Conservation (phyloP, 208 protist species). For the Trypanosoma melophagium region DNA sequence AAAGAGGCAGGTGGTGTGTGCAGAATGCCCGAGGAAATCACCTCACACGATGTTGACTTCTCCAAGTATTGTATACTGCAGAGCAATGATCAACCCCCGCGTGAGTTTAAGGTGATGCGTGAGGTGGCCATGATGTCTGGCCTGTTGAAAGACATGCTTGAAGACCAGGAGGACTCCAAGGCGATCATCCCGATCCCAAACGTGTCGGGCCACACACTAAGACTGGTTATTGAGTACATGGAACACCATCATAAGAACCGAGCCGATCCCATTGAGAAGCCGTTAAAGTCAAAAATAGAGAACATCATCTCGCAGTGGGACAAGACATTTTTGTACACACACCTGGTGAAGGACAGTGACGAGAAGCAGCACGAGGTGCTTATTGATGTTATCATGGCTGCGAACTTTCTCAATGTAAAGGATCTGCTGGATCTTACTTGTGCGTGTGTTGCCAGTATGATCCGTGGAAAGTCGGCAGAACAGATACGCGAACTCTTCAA, state of each 20-base stretch:
- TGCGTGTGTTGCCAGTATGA: slow-evolving; percentile 91
- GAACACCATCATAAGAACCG: slow-evolving; percentile 89
- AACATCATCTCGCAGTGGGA: slow-evolving; percentile 88
- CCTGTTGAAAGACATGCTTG: slow-evolving; percentile 90
- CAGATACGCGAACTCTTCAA: slow-evolving; percentile 93
- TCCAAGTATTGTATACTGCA: slow-evolving; percentile 85
- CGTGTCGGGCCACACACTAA: slow-evolving; percentile 85
- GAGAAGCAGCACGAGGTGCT: slow-evolving; percentile 87
- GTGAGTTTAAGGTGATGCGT: slow-evolving; percentile 79
- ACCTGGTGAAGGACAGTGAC: slow-evolving; percentile 80
- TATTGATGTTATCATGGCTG: slow-evolving; percentile 93
- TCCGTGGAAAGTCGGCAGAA: slow-evolving; percentile 94
- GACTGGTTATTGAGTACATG: slow-evolving; percentile 93
- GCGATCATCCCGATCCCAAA: slow-evolving; percentile 92
- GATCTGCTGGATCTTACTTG: slow-evolving; percentile 94
- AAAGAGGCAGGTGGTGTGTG: background rate
- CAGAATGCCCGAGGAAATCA: slow-evolving; percentile 60
- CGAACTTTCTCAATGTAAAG: slow-evolving; percentile 95
- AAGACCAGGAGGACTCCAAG: slow-evolving; percentile 73
- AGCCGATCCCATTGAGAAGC: slow-evolving; percentile 84
- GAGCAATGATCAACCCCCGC: slow-evolving; percentile 82
- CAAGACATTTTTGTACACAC: slow-evolving; percentile 76
- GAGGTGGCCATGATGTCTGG: slow-evolving; percentile 89
- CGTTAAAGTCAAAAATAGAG: slow-evolving; percentile 85
- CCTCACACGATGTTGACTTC: slow-evolving; percentile 67